phyloP scores from a whole-genome alignment of 176 grass and related monocot species.

The Bonia amplexicaulis region DNA sequence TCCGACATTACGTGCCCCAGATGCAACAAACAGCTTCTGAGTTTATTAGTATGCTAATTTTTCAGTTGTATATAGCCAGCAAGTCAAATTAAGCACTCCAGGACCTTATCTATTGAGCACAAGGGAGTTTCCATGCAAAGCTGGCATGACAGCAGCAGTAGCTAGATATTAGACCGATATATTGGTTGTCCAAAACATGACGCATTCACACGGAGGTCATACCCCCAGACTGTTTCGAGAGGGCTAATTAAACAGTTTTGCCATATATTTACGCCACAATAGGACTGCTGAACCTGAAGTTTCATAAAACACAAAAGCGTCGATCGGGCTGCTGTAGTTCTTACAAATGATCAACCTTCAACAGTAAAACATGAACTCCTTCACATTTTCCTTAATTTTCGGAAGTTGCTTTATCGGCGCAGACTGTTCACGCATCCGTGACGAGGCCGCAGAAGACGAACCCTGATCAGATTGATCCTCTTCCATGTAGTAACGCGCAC shows the following conservation, averaged over 20 bases:
- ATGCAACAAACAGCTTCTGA: background rate
- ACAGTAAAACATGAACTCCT: constrained; percentile 80
- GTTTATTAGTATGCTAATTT: no score
- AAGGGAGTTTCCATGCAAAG: background rate
- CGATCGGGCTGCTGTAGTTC: no score
- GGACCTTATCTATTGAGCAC: no score
- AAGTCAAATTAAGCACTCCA: no score
- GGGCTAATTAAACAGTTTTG: background rate
- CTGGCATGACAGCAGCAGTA: background rate
- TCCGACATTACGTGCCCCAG: background rate
- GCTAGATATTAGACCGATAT: background rate
- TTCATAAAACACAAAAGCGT: background rate
- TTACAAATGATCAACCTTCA: constrained; percentile 10
- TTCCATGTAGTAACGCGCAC: constrained; percentile 58
- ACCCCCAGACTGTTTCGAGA: background rate
- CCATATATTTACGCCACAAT: background rate
- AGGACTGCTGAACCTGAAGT: background rate
- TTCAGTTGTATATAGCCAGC: no score
- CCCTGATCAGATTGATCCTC: constrained; percentile 38
- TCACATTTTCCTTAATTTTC: constrained; percentile 47
- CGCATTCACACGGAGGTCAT: no score
- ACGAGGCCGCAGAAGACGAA: background rate
- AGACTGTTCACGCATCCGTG: background rate
- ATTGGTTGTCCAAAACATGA: background rate
- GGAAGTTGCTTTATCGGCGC: constrained; percentile 40